Base-by-base conservation (phyloP, 2,329 filamentous ascomycete genomes). In the Ustulina deusta region DNA sequence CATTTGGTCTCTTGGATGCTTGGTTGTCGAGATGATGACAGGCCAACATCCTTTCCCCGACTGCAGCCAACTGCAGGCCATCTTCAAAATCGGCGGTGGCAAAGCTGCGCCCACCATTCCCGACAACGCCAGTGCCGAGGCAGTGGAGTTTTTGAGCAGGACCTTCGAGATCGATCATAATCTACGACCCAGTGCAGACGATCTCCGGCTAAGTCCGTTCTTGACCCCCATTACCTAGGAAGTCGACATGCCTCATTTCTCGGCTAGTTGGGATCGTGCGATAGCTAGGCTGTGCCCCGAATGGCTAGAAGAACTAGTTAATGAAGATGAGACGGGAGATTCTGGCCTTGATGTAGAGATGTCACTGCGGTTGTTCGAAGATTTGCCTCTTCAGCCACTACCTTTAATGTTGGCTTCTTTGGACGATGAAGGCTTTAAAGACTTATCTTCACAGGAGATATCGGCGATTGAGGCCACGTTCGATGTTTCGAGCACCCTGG, bases 21-120 rank as follows among this genome's bases (percentile, higher is more conserved):
- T 99, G 59, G 93, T 99, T 15, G 95, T 99, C 27, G 96, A 99
- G 83, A 99, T 99, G 96, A 97, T 98, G 86, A 98, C 96, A 13
- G 96, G 96, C 63, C 92, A 90, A 51, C 96, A 98, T 78, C 96
- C 96, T 0, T 97, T 97, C 85, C 96, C 96, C 0, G 95, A 97
- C 81, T 97, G 94, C 84, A 97, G 93, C 68, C 97, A 99, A 81
- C 85, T 99, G 70, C 96, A 99, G 79, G 96, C 96, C 68, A 97
- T 99, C 77, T 99, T 99, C 86, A 97, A 97, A 83, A 98, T 99
- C 78, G 94, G 94, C 44, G 94, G 92, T 71, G 90, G 91, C 72
- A 92, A 93, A 79, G 93, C 94, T 27, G 90, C 93, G 51, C 96
- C 96, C 0, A 94, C 93, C 17, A 92, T 97, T 63, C 96, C 96